phyloP scores from a whole-genome alignment of 352 stramenopile genomes.

The Globisporangium okanoganense region DNA sequence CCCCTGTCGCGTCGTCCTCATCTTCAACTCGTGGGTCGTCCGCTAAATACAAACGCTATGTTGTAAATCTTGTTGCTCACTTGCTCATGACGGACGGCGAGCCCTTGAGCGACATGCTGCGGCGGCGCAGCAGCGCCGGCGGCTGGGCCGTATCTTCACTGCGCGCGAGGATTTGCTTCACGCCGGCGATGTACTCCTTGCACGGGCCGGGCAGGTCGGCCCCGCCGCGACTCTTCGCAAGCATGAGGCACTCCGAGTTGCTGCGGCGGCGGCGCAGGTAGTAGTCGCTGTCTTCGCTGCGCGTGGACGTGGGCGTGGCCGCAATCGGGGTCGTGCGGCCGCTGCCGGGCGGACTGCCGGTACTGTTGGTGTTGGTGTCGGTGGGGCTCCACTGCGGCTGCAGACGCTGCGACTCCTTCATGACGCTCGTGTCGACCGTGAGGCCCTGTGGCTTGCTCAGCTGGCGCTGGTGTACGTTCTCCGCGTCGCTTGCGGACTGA shows the following conservation, averaged over 20 bases:
- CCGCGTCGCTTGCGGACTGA: conserved; percentile 20
- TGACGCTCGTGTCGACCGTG: conserved; percentile 48
- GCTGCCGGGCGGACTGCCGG: conserved; percentile 11
- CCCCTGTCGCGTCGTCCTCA: background rate
- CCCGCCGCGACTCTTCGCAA: conserved; percentile 53
- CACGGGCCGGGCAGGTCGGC: conserved; percentile 64
- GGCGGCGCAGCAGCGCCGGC: conserved; percentile 41
- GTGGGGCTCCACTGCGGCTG: conserved; percentile 22
- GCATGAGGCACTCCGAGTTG: conserved; percentile 78
- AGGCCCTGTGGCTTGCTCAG: conserved; percentile 25
- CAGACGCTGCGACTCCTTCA: conserved; percentile 21
- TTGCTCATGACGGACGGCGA: conserved; percentile 26
- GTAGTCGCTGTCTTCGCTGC: conserved; percentile 24
- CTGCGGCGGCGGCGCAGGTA: conserved; percentile 53
- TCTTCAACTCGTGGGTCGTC: too few relatives aligned
- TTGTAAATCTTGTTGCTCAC: conserved; percentile 4
- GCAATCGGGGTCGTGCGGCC: conserved; percentile 16
- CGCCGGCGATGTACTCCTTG: conserved; percentile 81
- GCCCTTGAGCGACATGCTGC: conserved; percentile 52
- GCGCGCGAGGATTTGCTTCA: conserved; percentile 81
- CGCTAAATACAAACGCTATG: conserved; percentile 16
- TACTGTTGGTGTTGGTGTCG: conserved; percentile 13
- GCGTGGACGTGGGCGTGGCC: conserved; percentile 31
- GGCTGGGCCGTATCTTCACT: conserved; percentile 38
- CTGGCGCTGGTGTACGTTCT: conserved; percentile 12